Percentiles rank a stretch among this genome's conserved stretches.
phyloP scores from a whole-genome alignment of 768 basidiomycete genomes.

The Boletus coccyginus region DNA sequence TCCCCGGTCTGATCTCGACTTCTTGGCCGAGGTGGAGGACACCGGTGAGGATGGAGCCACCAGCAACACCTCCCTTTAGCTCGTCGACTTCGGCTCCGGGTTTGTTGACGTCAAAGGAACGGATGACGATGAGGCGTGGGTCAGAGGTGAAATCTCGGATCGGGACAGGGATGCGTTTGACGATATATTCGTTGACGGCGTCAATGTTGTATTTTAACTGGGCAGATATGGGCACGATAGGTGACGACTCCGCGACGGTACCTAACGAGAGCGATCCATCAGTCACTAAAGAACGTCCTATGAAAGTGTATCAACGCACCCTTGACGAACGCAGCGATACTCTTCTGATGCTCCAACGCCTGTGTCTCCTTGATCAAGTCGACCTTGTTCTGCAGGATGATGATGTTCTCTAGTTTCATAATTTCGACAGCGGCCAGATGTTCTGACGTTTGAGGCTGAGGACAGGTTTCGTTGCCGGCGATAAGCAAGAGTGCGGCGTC shows the following conservation, averaged over 20 bases:
- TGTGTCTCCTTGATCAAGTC: conserved; percentile 95
- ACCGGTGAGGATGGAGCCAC: conserved; percentile 92
- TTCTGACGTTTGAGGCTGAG: conserved; percentile 98
- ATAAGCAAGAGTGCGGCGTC: conserved; percentile 95
- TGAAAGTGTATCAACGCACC: conserved; percentile 42
- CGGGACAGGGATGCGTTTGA: conserved; percentile 93
- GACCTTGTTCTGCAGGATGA: conserved; percentile 98
- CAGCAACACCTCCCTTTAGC: conserved; percentile 96
- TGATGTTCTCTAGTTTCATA: conserved; percentile 97
- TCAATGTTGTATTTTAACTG: conserved; percentile 99
- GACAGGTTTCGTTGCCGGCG: conserved; percentile 98
- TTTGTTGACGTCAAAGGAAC: conserved; percentile 99
- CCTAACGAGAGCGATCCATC: conserved; percentile 44
- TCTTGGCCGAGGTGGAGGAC: conserved; percentile 88
- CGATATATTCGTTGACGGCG: conserved; percentile 98
- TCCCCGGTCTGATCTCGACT: conserved; percentile 95
- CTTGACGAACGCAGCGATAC: conserved; percentile 93
- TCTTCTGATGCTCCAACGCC: conserved; percentile 94
- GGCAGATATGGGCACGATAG: conserved; percentile 98
- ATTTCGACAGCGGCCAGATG: conserved; percentile 99
- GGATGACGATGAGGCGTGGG: conserved; percentile 95
- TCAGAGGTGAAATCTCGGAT: conserved; percentile 89
- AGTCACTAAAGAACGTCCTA: not conserved
- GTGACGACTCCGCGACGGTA: conserved; percentile 95
- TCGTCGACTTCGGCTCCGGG: conserved; percentile 97